Conservation (phyloP, 257 asterid species). For the Forsythia suspensa region DNA sequence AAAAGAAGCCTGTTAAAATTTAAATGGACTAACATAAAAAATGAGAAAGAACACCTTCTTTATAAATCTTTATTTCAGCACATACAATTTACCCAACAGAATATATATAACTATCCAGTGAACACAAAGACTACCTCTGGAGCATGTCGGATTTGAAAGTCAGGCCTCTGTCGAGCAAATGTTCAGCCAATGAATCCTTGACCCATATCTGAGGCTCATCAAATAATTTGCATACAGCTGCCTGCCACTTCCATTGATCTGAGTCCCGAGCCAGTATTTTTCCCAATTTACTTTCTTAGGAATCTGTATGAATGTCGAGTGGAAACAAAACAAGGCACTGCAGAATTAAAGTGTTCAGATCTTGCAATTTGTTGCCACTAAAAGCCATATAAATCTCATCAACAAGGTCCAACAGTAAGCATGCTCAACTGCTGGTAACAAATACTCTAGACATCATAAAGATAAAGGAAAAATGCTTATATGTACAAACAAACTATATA, state of each 20-base stretch:
- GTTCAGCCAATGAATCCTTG: conserved; percentile 67
- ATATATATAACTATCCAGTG: conserved; percentile 20
- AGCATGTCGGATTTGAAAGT: conserved; percentile 47
- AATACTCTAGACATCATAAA: not conserved
- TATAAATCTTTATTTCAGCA: not conserved
- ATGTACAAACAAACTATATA: not conserved
- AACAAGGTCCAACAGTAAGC: not conserved
- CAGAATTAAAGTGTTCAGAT: conserved; percentile 7
- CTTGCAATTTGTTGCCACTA: not conserved
- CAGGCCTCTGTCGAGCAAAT: conserved; percentile 59
- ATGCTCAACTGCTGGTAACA: conserved; percentile 1
- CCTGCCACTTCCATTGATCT: conserved; percentile 76
- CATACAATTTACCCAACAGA: conserved; percentile 12
- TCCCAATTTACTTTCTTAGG: conserved; percentile 96
- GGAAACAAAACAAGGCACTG: conserved; percentile 35
- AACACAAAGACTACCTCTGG: conserved; percentile 52
- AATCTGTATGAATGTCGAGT: conserved; percentile 84
- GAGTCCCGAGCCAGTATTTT: conserved; percentile 58
- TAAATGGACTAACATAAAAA: conserved; percentile 28
- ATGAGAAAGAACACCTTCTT: conserved; percentile 4
- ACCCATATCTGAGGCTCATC: conserved; percentile 90
- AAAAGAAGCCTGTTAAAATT: conserved; percentile 70
- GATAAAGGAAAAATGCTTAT: not conserved
- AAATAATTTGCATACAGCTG: conserved; percentile 68
- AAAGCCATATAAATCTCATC: not conserved